phyloP scores from a whole-genome alignment of 305 asterid species.

The Plantago lanceolata region DNA sequence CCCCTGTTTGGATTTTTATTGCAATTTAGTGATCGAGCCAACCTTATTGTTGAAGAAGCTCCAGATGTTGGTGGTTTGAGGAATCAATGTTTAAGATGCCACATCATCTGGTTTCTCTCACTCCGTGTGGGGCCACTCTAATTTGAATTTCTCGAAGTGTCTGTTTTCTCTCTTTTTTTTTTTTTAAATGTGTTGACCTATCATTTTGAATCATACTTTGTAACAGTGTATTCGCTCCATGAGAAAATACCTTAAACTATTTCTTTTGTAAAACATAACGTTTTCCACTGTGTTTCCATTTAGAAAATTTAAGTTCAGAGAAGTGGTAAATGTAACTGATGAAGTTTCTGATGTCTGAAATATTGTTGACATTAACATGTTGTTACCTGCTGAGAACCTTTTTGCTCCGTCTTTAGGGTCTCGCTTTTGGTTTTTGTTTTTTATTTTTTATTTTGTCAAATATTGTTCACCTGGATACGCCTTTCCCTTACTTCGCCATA shows the following conservation, averaged over 20 bases:
- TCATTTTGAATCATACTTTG: too few species aligned
- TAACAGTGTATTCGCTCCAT: background rate
- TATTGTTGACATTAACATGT: background rate
- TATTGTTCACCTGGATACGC: too few species aligned
- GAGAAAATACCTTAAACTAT: background rate
- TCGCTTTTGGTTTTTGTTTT: background rate
- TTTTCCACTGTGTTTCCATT: background rate
- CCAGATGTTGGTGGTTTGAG: conserved; percentile 2
- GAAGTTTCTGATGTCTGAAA: background rate
- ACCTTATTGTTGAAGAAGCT: conserved; percentile 7
- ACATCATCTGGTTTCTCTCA: background rate
- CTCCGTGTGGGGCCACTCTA: background rate
- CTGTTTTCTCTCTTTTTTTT: background rate
- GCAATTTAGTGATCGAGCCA: background rate
- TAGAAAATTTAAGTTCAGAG: background rate
- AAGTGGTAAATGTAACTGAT: background rate
- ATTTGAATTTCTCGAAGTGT: too few species aligned
- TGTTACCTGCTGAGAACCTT: background rate
- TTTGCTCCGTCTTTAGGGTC: background rate
- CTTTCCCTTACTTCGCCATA: too few species aligned
- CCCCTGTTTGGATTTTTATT: background rate
- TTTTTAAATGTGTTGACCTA: background rate
- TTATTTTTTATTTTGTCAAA: too few species aligned
- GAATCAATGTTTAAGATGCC: background rate
- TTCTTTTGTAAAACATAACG: background rate